Percentiles rank a stretch among this genome's conserved stretches.
These are phyloP conservation scores for Phytopythium helicoides DNA, from an alignment of 352 stramenopile genomes.

Conservation along the genomic window DNA sequence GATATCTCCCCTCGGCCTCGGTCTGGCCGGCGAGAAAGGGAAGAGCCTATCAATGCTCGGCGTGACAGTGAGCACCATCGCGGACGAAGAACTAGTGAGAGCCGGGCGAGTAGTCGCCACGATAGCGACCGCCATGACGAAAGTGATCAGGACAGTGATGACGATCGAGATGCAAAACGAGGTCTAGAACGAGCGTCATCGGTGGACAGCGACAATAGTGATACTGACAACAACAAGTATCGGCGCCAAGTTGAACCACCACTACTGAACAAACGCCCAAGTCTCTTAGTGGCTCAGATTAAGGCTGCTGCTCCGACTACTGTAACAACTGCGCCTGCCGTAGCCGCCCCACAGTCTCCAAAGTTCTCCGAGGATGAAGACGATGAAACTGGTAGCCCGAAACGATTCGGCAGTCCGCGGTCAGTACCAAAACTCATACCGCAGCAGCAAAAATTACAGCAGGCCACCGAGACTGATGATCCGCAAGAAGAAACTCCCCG, in stretches of 20 bases:
- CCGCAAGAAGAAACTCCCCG: constrained; percentile 43
- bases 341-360: constrained; percentile 7
- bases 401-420: neutral
- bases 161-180: constrained; percentile 17
- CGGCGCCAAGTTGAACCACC: neutral
- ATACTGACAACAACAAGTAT: constrained; percentile 9
- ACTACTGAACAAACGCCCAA: constrained; percentile 8
- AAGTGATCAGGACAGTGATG: constrained; percentile 17
- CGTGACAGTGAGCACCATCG: constrained; percentile 1
- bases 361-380: constrained; percentile 31
- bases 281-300: constrained; percentile 58
- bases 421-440: constrained; percentile 14
- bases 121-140: constrained; percentile 5
- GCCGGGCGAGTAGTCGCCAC: neutral
- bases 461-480: constrained; percentile 28
- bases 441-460: constrained; percentile 5
- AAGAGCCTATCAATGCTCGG: neutral
- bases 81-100: constrained; percentile 3
- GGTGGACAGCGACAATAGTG: constrained; percentile 18
- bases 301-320: constrained; percentile 33
- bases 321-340: constrained; percentile 9
- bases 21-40: neutral
- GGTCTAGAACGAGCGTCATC: constrained; percentile 12
- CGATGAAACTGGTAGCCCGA: constrained; percentile 12
- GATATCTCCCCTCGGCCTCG: neutral